Conservation (phyloP, 129 eudicot species). For the Lactuca sativa region DNA sequence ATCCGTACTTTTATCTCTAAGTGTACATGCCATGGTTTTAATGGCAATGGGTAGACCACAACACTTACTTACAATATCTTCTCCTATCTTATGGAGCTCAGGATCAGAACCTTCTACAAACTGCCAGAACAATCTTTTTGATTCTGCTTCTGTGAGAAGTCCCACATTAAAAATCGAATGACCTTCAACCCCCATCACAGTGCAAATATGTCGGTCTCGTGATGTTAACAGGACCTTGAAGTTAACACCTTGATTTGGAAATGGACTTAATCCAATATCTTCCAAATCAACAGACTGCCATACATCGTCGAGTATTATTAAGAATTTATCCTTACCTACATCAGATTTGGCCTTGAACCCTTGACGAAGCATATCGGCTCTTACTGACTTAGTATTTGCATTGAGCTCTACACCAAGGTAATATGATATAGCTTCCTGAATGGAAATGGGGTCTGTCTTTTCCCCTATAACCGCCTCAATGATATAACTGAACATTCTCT, state of each 20-base stretch:
- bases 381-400: neutral
- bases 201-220: neutral
- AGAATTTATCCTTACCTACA: neutral
- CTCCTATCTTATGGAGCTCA: neutral
- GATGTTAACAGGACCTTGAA: constrained; percentile 8
- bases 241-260: constrained; percentile 5
- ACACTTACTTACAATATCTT: neutral
- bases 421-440: constrained; percentile 9
- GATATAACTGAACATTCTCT: constrained; percentile 1
- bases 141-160: neutral
- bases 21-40: neutral
- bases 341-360: neutral
- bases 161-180: neutral
- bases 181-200: neutral
- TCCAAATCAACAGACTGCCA: constrained; percentile 2
- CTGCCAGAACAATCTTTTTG: neutral
- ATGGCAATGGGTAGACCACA: neutral
- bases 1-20: neutral
- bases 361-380: neutral
- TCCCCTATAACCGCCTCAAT: constrained; percentile 3
- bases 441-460: neutral
- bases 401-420: neutral
- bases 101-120: neutral
- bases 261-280: constrained; percentile 12
- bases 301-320: constrained; percentile 6